phyloP scores from a whole-genome alignment of 208 protist genomes.

The Trypanosoma lewisi region DNA sequence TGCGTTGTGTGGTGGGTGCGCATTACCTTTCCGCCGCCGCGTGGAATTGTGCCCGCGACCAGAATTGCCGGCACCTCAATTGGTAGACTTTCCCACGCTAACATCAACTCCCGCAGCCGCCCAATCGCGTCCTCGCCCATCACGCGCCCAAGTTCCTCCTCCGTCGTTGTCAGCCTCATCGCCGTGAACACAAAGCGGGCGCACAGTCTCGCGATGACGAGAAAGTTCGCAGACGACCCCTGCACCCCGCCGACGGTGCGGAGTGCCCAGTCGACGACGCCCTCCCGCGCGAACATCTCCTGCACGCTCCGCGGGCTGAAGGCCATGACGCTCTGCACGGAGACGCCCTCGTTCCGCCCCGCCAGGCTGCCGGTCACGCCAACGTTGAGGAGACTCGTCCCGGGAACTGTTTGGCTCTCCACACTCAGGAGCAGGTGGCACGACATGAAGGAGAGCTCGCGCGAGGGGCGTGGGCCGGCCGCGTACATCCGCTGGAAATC shows the following conservation, averaged over 20 bases:
- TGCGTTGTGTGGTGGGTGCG: constrained; percentile 65
- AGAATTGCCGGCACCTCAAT: constrained; percentile 57
- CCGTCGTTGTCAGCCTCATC: constrained; percentile 61
- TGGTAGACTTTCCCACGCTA: constrained; percentile 52
- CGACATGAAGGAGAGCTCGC: constrained; percentile 13
- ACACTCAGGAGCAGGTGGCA: constrained; percentile 25
- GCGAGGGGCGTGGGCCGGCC: constrained; percentile 32
- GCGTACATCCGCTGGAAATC: constrained; percentile 54
- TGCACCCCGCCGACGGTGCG: constrained; percentile 27
- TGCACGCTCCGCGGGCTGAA: constrained; percentile 28
- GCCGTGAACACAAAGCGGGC: constrained; percentile 54
- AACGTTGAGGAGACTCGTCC: constrained; percentile 20
- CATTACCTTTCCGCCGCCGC: constrained; percentile 47
- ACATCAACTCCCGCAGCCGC: constrained; percentile 44
- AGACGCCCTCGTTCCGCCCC: constrained; percentile 37
- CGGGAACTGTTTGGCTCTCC: constrained; percentile 15
- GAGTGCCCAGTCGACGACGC: constrained; percentile 46
- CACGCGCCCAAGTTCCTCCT: constrained; percentile 42
- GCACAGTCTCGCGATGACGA: constrained; percentile 58
- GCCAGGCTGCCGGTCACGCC: constrained; percentile 28
- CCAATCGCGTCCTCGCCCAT: constrained; percentile 37
- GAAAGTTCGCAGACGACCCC: constrained; percentile 26
- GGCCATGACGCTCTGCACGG: constrained; percentile 40
- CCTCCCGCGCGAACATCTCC: constrained; percentile 36
- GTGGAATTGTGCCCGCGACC: constrained; percentile 58